Percentiles rank a stretch among this genome's conserved stretches.
Evolutionary conservation across 164 flowering plant genomes (phyloP).

Genomic region (Kingdonia uniflora): DNA sequence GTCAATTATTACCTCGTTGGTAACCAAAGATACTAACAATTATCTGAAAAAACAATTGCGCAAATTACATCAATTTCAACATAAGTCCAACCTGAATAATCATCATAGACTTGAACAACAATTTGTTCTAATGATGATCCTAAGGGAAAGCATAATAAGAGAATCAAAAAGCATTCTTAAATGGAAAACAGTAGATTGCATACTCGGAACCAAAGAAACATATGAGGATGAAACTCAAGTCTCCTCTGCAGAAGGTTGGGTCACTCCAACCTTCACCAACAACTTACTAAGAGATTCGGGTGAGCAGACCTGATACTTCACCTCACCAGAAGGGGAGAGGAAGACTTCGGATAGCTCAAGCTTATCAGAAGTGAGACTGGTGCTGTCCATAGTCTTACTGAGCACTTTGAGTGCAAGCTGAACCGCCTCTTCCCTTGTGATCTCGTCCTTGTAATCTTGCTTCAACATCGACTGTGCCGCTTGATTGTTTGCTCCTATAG

Average conservation of each 20-base stretch:
- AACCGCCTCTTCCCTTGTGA: conserved; percentile 25
- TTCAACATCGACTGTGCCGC: conserved; percentile 58
- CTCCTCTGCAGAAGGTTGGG: conserved; percentile 37
- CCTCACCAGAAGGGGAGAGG: conserved; percentile 34
- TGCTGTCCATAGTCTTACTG: conserved; percentile 68
- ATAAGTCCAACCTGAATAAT: too few species aligned
- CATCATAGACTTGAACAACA: too few species aligned
- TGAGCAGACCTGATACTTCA: conserved; percentile 49
- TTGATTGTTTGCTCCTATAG: conserved; percentile 52
- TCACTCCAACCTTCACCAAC: conserved; percentile 42
- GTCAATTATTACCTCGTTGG: too few species aligned
- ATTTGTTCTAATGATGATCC: too few species aligned
- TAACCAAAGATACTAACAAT: too few species aligned
- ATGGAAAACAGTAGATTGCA: too few species aligned
- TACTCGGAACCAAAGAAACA: neutral
- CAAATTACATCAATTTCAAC: too few species aligned
- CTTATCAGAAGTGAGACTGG: conserved; percentile 58
- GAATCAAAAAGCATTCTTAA: too few species aligned
- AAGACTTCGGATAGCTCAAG: conserved; percentile 52
- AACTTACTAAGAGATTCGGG: conserved; percentile 37
- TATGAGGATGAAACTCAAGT: conserved; percentile 8
- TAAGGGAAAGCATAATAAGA: too few species aligned
- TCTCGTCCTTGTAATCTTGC: conserved; percentile 53
- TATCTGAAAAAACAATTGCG: too few species aligned
- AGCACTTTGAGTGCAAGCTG: conserved; percentile 56